Evolutionary conservation across 768 basidiomycete species (phyloP).

Genomic region (Collybia nuda): DNA sequence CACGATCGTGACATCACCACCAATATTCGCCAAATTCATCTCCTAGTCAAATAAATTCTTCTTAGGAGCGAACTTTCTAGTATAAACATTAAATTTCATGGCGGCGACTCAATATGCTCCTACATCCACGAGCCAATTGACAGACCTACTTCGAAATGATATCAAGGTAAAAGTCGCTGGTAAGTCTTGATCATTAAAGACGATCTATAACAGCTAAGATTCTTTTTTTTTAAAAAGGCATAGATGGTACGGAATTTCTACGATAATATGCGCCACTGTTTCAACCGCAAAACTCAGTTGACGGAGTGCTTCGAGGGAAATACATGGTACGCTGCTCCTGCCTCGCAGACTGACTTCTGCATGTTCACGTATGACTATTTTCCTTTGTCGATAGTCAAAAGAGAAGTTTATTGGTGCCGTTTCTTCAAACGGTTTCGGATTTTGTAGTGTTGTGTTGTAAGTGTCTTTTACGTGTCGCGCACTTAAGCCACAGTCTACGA

Average conservation of each 20-base stretch:
- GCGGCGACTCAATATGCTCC: conserved; percentile 4
- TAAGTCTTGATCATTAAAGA: conserved; percentile 29
- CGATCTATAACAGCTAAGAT: not conserved
- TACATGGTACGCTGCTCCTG: conserved; percentile 59
- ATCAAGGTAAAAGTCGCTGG: conserved; percentile 94
- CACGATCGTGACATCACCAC: too few relatives aligned
- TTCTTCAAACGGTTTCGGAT: conserved; percentile 83
- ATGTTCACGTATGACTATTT: conserved; percentile 6
- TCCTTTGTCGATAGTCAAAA: conserved; percentile 70
- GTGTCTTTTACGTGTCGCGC: conserved; percentile 20
- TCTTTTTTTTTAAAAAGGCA: conserved; percentile 23
- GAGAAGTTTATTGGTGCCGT: conserved; percentile 86
- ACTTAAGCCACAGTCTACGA: too few relatives aligned
- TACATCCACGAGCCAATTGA: conserved; percentile 55
- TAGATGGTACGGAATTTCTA: conserved; percentile 58
- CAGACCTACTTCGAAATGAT: conserved; percentile 53
- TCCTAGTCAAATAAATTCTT: too few relatives aligned
- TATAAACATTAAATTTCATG: not conserved
- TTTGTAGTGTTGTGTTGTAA: conserved; percentile 91
- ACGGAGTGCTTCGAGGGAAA: conserved; percentile 94
- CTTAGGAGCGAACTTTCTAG: too few relatives aligned
- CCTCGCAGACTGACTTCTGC: not conserved
- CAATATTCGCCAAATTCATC: too few relatives aligned
- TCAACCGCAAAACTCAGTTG: conserved; percentile 51
- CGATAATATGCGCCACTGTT: not conserved